Percentiles rank a stretch among this genome's conserved stretches.
phyloP scores from a whole-genome alignment of 2,329 filamentous ascomycete genomes.

The Colletotrichum limetticola region DNA sequence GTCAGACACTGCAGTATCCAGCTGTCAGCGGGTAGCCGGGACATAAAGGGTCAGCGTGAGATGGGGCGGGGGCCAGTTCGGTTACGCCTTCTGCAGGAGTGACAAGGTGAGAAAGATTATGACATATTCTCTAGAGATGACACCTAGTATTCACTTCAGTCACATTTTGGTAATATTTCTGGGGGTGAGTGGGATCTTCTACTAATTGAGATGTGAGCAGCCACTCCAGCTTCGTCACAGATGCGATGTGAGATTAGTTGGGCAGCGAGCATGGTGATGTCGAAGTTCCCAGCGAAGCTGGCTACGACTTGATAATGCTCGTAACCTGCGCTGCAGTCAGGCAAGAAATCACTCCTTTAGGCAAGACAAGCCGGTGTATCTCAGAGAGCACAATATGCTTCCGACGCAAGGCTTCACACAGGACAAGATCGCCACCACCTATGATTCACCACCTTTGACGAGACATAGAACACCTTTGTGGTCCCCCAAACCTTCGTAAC shows the following conservation, averaged over 20 bases:
- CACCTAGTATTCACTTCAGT: neutral
- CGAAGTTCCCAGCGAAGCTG: neutral
- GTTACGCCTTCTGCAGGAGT: neutral
- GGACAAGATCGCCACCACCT: neutral
- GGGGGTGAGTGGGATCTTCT: neutral
- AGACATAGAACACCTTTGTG: no score
- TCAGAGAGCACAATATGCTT: neutral
- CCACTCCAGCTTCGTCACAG: neutral
- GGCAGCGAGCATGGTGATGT: neutral
- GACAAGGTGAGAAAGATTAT: neutral
- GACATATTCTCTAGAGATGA: neutral
- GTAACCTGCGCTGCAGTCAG: neutral
- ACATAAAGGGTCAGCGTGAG: neutral
- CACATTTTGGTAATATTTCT: no score
- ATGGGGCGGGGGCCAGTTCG: neutral
- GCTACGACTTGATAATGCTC: neutral
- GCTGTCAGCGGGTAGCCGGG: neutral
- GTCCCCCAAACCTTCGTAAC: no score
- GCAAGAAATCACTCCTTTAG: neutral
- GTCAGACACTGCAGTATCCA: slow-evolving; percentile 9
- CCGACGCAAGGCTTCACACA: neutral
- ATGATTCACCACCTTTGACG: no score
- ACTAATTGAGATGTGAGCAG: neutral
- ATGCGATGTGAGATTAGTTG: neutral
- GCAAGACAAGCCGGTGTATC: neutral